phyloP scores from a whole-genome alignment of 257 asterid genomes.

The Marsdenia floribunda region DNA sequence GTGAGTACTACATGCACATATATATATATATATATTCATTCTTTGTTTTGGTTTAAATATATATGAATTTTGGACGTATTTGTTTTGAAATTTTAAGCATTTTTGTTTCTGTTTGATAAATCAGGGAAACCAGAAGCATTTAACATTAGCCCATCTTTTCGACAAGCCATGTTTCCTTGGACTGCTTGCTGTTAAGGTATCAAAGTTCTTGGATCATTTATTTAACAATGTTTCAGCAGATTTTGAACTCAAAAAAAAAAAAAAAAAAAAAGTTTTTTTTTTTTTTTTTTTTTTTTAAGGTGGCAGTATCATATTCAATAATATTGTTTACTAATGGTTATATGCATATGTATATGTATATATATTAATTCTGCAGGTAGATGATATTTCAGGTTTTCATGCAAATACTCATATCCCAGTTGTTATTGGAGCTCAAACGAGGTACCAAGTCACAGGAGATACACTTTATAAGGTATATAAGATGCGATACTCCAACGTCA shows the following conservation, averaged over 20 bases:
- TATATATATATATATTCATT: not conserved
- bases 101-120: not conserved
- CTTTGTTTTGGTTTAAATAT: too few relatives aligned
- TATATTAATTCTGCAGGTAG: conserved; percentile 42
- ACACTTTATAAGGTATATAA: conserved; percentile 55
- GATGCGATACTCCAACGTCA: too few relatives aligned
- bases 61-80: too few relatives aligned
- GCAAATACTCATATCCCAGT: conserved; percentile 87
- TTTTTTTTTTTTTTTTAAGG: too few relatives aligned
- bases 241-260: too few relatives aligned
- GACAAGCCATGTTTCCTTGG: conserved; percentile 97
- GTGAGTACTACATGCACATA: too few relatives aligned
- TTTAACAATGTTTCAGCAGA: too few relatives aligned
- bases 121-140: conserved; percentile 81
- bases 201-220: too few relatives aligned
- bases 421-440: conserved; percentile 83
- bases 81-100: not conserved
- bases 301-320: too few relatives aligned
- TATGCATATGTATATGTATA: too few relatives aligned
- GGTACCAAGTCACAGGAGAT: conserved; percentile 87
- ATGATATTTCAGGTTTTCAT: conserved; percentile 63
- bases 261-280: too few relatives aligned
- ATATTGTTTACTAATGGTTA: too few relatives aligned
- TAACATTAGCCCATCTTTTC: conserved; percentile 73
- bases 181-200: conserved; percentile 68